Conservation (phyloP, 768 basidiomycete genomes). For the Phylloporus sp. region DNA sequence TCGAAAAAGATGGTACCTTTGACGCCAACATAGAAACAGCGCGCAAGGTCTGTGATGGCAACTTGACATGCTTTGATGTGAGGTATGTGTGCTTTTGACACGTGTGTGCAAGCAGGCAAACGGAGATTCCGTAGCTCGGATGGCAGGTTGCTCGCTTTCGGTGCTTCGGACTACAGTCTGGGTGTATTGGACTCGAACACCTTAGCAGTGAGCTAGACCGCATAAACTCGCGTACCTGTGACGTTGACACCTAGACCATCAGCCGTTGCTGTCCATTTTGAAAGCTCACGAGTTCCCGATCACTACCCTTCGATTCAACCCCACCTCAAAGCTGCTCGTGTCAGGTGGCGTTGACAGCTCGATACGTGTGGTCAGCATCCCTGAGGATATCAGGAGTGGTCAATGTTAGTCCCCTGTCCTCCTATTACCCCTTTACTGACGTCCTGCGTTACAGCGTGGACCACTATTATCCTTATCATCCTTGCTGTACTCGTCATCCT, state of each 20-base stretch:
- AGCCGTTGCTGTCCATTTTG: constrained; percentile 86
- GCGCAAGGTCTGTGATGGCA: constrained; percentile 73
- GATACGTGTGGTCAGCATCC: constrained; percentile 74
- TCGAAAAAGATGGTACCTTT: constrained; percentile 62
- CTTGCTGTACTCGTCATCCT: constrained; percentile 42
- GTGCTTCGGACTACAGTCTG: constrained; percentile 81
- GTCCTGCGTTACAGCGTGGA: constrained; percentile 36
- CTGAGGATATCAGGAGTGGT: constrained; percentile 43
- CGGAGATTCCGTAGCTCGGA: constrained; percentile 51
- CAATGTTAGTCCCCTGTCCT: constrained; percentile 45
- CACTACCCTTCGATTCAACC: constrained; percentile 86
- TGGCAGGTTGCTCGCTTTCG: constrained; percentile 80
- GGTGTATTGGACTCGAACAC: constrained; percentile 79
- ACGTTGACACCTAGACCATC: constrained; percentile 1
- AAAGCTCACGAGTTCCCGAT: constrained; percentile 95
- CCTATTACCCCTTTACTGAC: constrained; percentile 25
- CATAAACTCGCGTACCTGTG: background rate
- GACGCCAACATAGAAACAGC: constrained; percentile 48
- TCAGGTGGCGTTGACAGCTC: constrained; percentile 92
- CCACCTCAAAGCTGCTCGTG: constrained; percentile 72
- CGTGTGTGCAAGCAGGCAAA: constrained; percentile 3
- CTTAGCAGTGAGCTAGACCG: constrained; percentile 54
- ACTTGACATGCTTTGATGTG: constrained; percentile 83
- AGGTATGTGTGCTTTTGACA: constrained; percentile 49
- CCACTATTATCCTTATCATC: constrained; percentile 36